These are phyloP conservation scores for Sclerotiophoma versabilis DNA, from an alignment of 2,329 filamentous ascomycete species.

Conservation along the genomic window DNA sequence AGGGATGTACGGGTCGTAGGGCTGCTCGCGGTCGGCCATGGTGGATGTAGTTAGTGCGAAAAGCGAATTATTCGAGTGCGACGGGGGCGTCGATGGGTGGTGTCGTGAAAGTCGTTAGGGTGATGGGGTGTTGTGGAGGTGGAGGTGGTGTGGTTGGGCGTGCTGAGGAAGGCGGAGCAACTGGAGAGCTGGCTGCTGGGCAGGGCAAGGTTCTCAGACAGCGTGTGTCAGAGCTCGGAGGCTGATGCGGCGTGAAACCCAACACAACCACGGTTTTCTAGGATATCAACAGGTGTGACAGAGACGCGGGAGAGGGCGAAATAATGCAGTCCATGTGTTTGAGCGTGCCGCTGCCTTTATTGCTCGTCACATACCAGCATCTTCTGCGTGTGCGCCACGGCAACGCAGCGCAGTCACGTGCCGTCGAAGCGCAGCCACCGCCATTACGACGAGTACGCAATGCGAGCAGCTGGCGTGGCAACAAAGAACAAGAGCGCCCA, in stretches of 20 bases:
- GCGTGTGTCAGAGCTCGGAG: constrained; percentile 42
- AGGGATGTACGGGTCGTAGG: constrained; percentile 91
- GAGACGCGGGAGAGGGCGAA: not conserved
- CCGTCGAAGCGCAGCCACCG: constrained; percentile 14
- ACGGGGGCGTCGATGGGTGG: constrained; percentile 23
- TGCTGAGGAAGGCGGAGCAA: constrained; percentile 27
- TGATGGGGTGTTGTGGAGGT: constrained; percentile 33
- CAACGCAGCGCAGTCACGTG: constrained; percentile 16
- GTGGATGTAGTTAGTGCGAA: constrained; percentile 29
- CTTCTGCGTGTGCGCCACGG: constrained; percentile 15
- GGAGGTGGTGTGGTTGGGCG: constrained; percentile 35
- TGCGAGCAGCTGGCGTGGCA: constrained; percentile 23
- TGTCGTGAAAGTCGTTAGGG: constrained; percentile 23
- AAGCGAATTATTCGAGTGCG: constrained; percentile 21
- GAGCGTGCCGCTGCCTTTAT: constrained; percentile 5
- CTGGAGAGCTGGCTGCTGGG: constrained; percentile 20
- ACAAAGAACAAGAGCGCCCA: constrained; percentile 16
- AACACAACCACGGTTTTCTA: constrained; percentile 24
- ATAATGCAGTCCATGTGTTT: not conserved
- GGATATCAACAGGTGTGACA: constrained; percentile 4
- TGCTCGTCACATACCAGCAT: not conserved
- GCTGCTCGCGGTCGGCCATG: constrained; percentile 67
- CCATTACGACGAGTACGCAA: constrained; percentile 18
- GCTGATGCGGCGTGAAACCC: constrained; percentile 38
- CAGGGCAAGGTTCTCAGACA: constrained; percentile 25